phyloP scores from a whole-genome alignment of 192 early-diverging fungal genomes.

The Allomyces macrogynus region DNA sequence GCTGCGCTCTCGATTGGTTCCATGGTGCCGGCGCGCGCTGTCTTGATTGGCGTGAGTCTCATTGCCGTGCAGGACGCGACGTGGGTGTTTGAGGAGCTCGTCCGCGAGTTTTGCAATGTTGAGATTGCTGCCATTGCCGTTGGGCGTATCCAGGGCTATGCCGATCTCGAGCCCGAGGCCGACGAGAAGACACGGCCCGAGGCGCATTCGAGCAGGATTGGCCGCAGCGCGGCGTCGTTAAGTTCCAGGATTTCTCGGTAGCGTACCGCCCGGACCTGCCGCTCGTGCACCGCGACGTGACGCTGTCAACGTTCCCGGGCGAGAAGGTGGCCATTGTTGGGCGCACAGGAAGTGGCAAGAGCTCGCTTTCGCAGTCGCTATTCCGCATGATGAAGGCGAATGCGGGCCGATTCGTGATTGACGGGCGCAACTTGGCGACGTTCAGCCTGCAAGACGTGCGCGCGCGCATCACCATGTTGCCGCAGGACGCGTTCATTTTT shows the following conservation, averaged over 20 bases:
- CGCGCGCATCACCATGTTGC: constrained; percentile 51
- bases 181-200: constrained; percentile 28
- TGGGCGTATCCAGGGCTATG: constrained; percentile 71
- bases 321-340: constrained; percentile 88
- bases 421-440: constrained; percentile 44
- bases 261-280: constrained; percentile 57
- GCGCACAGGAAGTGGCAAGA: constrained; percentile 51
- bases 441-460: constrained; percentile 57
- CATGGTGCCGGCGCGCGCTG: too few relatives aligned
- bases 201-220: constrained; percentile 25
- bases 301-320: constrained; percentile 41
- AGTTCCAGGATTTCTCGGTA: constrained; percentile 43
- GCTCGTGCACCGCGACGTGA: constrained; percentile 53
- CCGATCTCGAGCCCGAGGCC: constrained; percentile 61
- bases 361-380: constrained; percentile 47
- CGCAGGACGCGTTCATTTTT: constrained; percentile 38
- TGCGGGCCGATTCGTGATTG: constrained; percentile 43
- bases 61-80: constrained; percentile 19
- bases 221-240: constrained; percentile 50
- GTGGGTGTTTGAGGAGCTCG: constrained; percentile 26
- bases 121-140: constrained; percentile 76
- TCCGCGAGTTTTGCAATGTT: constrained; percentile 51
- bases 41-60: too few relatives aligned
- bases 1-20: too few relatives aligned
- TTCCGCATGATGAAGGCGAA: constrained; percentile 62